Conservation (phyloP, 352 stramenopile species). For the Globisporangium nodosum region DNA sequence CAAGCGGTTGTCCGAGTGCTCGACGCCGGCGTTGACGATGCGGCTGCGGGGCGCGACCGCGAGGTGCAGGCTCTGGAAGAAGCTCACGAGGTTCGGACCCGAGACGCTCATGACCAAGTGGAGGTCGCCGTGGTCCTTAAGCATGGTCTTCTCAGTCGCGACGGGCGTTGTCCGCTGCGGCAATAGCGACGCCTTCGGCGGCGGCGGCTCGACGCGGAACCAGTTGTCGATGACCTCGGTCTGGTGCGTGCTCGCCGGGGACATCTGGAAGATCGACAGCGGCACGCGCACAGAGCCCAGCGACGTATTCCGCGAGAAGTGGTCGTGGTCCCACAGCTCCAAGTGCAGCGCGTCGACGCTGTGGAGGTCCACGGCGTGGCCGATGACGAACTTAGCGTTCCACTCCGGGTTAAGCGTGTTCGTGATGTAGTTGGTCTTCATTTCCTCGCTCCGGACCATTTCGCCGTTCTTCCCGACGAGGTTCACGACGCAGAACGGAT, state of each 20-base stretch:
- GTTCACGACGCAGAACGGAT: slow-evolving; percentile 65
- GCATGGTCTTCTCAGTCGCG: slow-evolving; percentile 26
- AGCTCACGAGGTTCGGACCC: slow-evolving; percentile 58
- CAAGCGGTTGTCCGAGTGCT: slow-evolving; percentile 68
- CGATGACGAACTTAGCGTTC: slow-evolving; percentile 45
- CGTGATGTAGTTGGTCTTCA: slow-evolving; percentile 44
- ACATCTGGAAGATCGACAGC: slow-evolving; percentile 60
- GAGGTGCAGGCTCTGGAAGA: slow-evolving; percentile 43
- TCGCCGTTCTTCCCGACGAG: slow-evolving; percentile 56
- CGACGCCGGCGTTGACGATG: slow-evolving; percentile 35
- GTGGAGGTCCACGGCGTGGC: slow-evolving; percentile 43
- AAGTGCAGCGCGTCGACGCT: slow-evolving; percentile 51
- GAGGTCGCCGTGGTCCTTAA: slow-evolving; percentile 50
- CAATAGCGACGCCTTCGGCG: slow-evolving; percentile 19
- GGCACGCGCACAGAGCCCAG: slow-evolving; percentile 56
- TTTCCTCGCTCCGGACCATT: slow-evolving; percentile 47
- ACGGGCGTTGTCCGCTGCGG: slow-evolving; percentile 22
- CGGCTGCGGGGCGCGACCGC: slow-evolving; percentile 29
- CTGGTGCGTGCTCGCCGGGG: slow-evolving; percentile 42
- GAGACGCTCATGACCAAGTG: slow-evolving; percentile 58
- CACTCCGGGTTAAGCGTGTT: slow-evolving; percentile 49
- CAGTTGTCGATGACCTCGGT: slow-evolving; percentile 60
- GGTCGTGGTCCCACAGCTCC: slow-evolving; percentile 60
- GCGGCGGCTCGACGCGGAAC: slow-evolving; percentile 55
- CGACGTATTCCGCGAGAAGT: slow-evolving; percentile 37